phyloP scores from a whole-genome alignment of 148 eudicot genomes.

The Polygonum maritimum region DNA sequence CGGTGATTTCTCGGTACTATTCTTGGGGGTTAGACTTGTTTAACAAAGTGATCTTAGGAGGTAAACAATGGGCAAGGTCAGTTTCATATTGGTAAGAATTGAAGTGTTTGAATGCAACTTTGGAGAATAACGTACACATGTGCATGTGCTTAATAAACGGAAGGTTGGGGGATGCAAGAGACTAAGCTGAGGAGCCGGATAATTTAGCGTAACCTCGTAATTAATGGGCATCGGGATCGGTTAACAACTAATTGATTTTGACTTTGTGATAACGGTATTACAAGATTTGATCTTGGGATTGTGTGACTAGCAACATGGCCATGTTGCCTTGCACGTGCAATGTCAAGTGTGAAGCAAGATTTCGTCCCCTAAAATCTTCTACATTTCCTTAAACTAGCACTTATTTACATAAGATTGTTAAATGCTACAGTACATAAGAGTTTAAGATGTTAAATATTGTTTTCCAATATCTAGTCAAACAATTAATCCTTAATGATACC shows the following conservation, averaged over 20 bases:
- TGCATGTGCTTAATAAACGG: not conserved
- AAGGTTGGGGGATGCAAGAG: not conserved
- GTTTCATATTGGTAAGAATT: not conserved
- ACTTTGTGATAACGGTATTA: not conserved
- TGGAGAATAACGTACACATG: not conserved
- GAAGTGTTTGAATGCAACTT: not conserved
- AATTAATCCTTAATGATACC: no score
- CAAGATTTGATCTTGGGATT: not conserved
- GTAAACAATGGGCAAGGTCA: not conserved
- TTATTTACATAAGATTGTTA: no score
- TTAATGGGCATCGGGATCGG: not conserved
- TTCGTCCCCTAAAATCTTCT: not conserved
- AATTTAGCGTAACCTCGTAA: not conserved
- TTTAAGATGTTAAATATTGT: no score
- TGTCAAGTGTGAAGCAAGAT: not conserved
- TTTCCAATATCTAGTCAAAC: no score
- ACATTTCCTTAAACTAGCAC: no score
- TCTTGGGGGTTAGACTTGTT: no score
- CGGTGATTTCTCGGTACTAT: no score
- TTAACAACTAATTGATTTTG: not conserved
- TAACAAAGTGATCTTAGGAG: no score
- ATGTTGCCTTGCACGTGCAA: conserved; percentile 1
- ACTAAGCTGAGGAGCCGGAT: not conserved
- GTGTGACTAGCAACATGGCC: not conserved
- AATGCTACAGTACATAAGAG: no score